Evolutionary conservation across 2,329 filamentous ascomycete species (phyloP).

Genomic region (Pseudogymnoascus destructans): DNA sequence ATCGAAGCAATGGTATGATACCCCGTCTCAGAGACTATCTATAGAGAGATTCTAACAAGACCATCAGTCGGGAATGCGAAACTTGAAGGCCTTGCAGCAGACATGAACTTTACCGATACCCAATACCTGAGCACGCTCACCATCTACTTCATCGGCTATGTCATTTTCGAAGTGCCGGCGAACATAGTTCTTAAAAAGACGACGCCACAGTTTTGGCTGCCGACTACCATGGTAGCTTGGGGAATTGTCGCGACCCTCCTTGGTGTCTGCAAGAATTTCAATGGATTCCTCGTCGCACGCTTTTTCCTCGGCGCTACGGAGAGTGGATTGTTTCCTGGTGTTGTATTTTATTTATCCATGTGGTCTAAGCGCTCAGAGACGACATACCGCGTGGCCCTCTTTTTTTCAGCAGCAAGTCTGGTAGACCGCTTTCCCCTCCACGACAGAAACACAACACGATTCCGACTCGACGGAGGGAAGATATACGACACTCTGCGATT

Average conservation of each 20-base stretch:
- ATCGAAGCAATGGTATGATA: constrained; percentile 42
- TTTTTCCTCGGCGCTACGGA: constrained; percentile 45
- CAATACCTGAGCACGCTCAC: constrained; percentile 54
- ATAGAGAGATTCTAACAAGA: constrained; percentile 4
- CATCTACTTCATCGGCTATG: constrained; percentile 51
- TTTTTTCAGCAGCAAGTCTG: constrained; percentile 41
- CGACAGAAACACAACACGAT: constrained; percentile 1
- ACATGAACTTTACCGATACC: constrained; percentile 43
- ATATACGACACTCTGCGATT: constrained; percentile 3
- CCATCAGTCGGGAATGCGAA: constrained; percentile 43
- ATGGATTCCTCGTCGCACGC: constrained; percentile 39
- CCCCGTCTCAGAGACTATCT: constrained; percentile 21
- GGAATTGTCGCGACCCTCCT: constrained; percentile 40
- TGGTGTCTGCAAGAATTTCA: constrained; percentile 37
- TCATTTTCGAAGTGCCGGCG: constrained; percentile 47
- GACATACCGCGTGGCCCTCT: constrained; percentile 42
- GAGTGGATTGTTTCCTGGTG: constrained; percentile 57
- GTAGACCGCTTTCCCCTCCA: constrained; percentile 27
- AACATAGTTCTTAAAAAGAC: constrained; percentile 50
- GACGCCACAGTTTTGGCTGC: constrained; percentile 43
- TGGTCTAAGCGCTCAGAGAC: constrained; percentile 44
- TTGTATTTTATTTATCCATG: constrained; percentile 70
- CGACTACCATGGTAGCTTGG: constrained; percentile 43
- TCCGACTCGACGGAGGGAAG: neutral
- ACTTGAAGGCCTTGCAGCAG: constrained; percentile 40